These are phyloP conservation scores for Sugiyamaella smithiae DNA, from an alignment of 805 yeast species.

Conservation along the genomic window DNA sequence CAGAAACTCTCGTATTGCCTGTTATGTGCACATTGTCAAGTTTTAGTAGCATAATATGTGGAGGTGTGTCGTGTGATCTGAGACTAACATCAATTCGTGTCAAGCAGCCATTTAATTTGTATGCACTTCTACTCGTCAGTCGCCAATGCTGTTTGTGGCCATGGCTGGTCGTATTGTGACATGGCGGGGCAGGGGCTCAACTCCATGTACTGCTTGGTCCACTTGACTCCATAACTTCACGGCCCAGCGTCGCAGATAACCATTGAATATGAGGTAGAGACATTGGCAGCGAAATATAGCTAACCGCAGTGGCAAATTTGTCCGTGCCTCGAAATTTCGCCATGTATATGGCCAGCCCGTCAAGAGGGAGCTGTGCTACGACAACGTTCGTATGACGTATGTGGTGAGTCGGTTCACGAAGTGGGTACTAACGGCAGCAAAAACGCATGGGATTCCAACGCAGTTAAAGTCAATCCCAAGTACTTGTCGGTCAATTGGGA, in stretches of 20 bases:
- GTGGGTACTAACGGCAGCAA: constrained; percentile 46
- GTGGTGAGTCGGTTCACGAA: constrained; percentile 10
- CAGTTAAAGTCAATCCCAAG: constrained; percentile 82
- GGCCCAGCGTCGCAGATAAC: neutral
- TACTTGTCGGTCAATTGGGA: constrained; percentile 88
- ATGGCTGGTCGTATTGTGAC: too few species aligned
- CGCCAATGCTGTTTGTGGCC: too few species aligned
- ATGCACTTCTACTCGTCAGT: too few species aligned
- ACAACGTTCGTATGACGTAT: constrained; percentile 48
- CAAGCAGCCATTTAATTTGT: too few species aligned
- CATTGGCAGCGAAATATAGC: neutral
- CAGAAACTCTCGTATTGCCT: too few species aligned
- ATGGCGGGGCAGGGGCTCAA: too few species aligned
- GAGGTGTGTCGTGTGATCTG: too few species aligned
- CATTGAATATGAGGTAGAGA: constrained; percentile 2
- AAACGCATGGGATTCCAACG: constrained; percentile 95
- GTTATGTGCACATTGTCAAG: too few species aligned
- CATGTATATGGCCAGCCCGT: constrained; percentile 92
- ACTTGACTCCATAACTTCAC: neutral
- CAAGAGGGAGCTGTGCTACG: constrained; percentile 67
- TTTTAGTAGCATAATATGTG: too few species aligned
- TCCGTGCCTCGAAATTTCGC: constrained; percentile 94
- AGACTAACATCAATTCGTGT: too few species aligned
- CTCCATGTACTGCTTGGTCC: neutral
- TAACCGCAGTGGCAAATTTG: constrained; percentile 55